Evolutionary conservation across 768 basidiomycete genomes (phyloP).

Genomic region (Kwoniella newhampshirensis): DNA sequence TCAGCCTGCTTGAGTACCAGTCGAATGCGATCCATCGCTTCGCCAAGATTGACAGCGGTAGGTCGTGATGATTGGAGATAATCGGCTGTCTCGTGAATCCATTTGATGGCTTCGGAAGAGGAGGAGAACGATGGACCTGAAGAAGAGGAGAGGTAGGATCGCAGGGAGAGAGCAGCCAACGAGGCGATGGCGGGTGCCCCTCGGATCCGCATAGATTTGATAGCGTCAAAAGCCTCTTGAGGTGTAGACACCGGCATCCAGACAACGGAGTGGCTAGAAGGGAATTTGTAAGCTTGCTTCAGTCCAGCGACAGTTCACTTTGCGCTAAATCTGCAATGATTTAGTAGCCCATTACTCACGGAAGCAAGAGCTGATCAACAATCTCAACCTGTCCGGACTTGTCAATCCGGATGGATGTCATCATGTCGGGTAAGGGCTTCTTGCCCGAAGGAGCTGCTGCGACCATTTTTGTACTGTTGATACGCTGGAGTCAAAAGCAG

Average conservation of each 20-base stretch:
- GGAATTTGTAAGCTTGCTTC: too few species aligned
- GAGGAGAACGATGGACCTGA: conserved; percentile 51
- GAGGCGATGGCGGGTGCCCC: conserved; percentile 95
- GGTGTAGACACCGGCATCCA: conserved; percentile 62
- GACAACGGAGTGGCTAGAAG: conserved; percentile 56
- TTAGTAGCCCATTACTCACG: conserved; percentile 52
- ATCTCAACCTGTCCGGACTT: conserved; percentile 69
- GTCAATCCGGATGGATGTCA: conserved; percentile 53
- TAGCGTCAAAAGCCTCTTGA: conserved; percentile 86
- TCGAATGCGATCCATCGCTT: conserved; percentile 72
- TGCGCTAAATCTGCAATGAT: not conserved
- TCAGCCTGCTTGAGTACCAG: conserved; percentile 52
- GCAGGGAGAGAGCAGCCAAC: conserved; percentile 77
- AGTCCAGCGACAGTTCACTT: too few species aligned
- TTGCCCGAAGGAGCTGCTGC: conserved; percentile 46
- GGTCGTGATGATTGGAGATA: conserved; percentile 85
- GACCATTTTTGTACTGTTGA: conserved; percentile 29
- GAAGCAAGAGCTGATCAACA: conserved; percentile 83
- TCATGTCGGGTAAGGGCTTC: conserved; percentile 52
- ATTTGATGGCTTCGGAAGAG: conserved; percentile 56
- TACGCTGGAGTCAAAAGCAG: too few species aligned
- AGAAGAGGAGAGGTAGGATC: conserved; percentile 63
- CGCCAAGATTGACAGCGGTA: conserved; percentile 92
- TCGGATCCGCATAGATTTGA: conserved; percentile 89
- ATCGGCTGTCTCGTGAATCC: conserved; percentile 58